A percentile compares a stretch with the other conserved stretches of the same genome.
Conservation (phyloP, 441 rosid genomes). For the Isatis lusitanica region DNA sequence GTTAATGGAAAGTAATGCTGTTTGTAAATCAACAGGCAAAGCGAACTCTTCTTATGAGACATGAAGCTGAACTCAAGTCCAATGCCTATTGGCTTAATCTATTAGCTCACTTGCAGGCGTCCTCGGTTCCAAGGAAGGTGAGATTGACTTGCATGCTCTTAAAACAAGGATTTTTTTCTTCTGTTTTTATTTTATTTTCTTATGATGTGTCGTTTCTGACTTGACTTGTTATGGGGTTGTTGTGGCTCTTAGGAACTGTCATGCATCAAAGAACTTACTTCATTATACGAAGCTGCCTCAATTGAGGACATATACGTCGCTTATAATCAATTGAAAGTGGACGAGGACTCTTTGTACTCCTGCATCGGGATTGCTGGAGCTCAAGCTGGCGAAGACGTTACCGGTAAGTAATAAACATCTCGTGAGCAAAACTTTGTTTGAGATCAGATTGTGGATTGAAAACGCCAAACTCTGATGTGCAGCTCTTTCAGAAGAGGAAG, state of each 20-base stretch:
- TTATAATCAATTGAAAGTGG: constrained; percentile 82
- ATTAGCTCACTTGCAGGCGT: constrained; percentile 95
- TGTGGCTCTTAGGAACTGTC: constrained; percentile 69
- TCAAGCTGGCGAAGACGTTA: constrained; percentile 71
- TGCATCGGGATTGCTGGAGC: constrained; percentile 93
- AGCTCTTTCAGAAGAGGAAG: constrained; percentile 70
- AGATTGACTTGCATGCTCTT: constrained; percentile 5
- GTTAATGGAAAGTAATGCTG: not conserved
- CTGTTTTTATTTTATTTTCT: too few relatives aligned
- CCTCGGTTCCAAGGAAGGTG: constrained; percentile 97
- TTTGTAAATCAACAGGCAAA: constrained; percentile 67
- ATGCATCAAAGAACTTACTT: constrained; percentile 87
- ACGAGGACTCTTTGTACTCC: constrained; percentile 80
- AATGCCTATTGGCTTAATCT: constrained; percentile 99
- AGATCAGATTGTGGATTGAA: not conserved
- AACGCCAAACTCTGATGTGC: constrained; percentile 28
- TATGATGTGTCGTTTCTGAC: not conserved
- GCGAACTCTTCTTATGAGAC: constrained; percentile 95
- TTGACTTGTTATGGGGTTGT: constrained; percentile 8
- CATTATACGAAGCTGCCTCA: constrained; percentile 83
- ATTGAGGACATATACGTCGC: constrained; percentile 90
- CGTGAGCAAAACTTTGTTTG: constrained; percentile 9
- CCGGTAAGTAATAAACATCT: constrained; percentile 44
- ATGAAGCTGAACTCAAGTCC: constrained; percentile 99
- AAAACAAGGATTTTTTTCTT: too few relatives aligned